phyloP scores from a whole-genome alignment of 768 basidiomycete genomes.

The Dioszegia crocea region DNA sequence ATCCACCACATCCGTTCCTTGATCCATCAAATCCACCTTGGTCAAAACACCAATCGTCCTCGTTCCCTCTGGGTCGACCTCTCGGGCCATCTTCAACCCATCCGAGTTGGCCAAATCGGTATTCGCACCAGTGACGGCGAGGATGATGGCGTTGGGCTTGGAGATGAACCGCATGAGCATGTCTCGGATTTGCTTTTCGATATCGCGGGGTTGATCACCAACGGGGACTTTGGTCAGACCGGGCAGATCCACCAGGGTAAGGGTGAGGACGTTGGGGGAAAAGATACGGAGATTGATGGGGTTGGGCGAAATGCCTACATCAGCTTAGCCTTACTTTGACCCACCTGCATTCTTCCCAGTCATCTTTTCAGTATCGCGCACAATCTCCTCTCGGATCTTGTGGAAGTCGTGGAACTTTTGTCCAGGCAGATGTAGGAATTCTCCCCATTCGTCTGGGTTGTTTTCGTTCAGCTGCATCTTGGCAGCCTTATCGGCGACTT shows the following conservation, averaged over 20 bases:
- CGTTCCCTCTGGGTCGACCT: constrained; percentile 94
- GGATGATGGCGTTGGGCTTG: constrained; percentile 90
- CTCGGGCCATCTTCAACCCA: constrained; percentile 89
- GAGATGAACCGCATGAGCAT: constrained; percentile 95
- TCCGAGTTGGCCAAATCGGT: constrained; percentile 98
- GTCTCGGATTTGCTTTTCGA: constrained; percentile 93
- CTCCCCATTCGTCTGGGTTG: constrained; percentile 96
- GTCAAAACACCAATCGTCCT: constrained; percentile 97
- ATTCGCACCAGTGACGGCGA: constrained; percentile 94
- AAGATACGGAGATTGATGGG: constrained; percentile 97
- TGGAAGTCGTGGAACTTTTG: constrained; percentile 98
- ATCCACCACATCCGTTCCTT: constrained; percentile 96
- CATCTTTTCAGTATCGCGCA: constrained; percentile 95
- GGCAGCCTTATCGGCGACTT: constrained; percentile 2
- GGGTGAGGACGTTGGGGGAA: constrained; percentile 93
- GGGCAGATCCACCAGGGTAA: constrained; percentile 95
- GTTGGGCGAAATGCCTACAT: constrained; percentile 82
- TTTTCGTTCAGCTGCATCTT: constrained; percentile 57
- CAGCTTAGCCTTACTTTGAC: constrained; percentile 18
- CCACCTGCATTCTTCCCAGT: constrained; percentile 86
- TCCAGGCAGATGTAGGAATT: constrained; percentile 88
- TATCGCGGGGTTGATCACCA: constrained; percentile 93
- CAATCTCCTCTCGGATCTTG: constrained; percentile 93
- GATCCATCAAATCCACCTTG: constrained; percentile 98
- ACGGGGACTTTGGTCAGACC: constrained; percentile 91